These are phyloP conservation scores for Fomitopsis serialis DNA, from an alignment of 768 basidiomycete species.

Conservation along the genomic window DNA sequence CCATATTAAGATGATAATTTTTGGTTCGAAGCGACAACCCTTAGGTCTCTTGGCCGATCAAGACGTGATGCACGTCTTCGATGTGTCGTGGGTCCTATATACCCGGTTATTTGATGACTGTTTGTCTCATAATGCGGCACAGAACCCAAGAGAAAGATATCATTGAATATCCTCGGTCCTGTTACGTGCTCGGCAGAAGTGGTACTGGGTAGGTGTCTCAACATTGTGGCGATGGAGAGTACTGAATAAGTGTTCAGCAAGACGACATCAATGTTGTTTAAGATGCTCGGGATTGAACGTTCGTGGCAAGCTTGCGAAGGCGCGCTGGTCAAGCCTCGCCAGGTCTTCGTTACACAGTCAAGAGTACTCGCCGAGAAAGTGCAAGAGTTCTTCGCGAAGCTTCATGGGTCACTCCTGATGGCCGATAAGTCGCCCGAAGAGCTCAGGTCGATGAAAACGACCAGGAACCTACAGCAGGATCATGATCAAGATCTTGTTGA, in stretches of 20 bases:
- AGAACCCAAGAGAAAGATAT: slow-evolving; percentile 48
- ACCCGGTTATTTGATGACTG: neutral
- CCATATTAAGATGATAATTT: too few relatives aligned
- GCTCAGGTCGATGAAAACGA: slow-evolving; percentile 21
- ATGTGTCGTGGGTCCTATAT: slow-evolving; percentile 22
- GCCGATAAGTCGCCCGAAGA: slow-evolving; percentile 33
- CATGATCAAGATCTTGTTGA: slow-evolving; percentile 30
- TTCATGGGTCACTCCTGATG: slow-evolving; percentile 39
- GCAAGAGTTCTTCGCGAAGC: slow-evolving; percentile 53
- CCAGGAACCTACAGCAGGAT: slow-evolving; percentile 11
- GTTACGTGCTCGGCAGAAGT: slow-evolving; percentile 57
- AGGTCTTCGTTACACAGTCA: slow-evolving; percentile 72
- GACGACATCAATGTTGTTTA: slow-evolving; percentile 74
- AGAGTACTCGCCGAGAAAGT: slow-evolving; percentile 60
- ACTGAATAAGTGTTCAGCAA: slow-evolving; percentile 39
- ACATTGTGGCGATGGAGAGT: neutral
- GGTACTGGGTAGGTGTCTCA: slow-evolving; percentile 45
- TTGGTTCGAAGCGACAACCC: too few relatives aligned
- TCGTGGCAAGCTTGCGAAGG: slow-evolving; percentile 37
- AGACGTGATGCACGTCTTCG: slow-evolving; percentile 30
- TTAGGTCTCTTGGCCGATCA: slow-evolving; percentile 46
- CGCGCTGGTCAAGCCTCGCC: slow-evolving; percentile 44
- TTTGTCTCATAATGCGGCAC: neutral
- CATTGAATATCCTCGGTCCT: slow-evolving; percentile 52
- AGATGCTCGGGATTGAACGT: slow-evolving; percentile 66